phyloP scores from a whole-genome alignment of 345 rosid species.

The Heritiera littoralis region DNA sequence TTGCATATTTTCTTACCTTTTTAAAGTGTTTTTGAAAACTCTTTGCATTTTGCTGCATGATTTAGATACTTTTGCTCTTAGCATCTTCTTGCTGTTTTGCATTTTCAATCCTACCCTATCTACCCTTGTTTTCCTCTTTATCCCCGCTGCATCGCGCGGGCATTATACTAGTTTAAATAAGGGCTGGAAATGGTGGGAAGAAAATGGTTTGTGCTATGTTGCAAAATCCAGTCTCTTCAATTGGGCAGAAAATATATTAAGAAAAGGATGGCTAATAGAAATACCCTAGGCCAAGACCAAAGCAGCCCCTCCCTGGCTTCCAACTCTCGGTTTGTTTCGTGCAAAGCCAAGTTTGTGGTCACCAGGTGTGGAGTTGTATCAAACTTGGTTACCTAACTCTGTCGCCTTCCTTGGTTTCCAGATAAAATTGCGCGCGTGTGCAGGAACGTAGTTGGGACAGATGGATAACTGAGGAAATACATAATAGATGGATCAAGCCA shows the following conservation, averaged over 20 bases:
- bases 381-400: not conserved
- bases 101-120: no score
- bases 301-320: not conserved
- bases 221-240: not conserved
- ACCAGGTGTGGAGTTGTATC: not conserved
- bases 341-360: not conserved
- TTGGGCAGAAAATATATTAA: not conserved
- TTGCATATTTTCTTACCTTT: no score
- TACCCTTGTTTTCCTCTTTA: no score
- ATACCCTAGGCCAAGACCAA: not conserved
- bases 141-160: no score
- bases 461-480: not conserved
- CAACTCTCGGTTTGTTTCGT: not conserved
- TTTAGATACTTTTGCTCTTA: no score
- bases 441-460: no score
- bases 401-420: not conserved
- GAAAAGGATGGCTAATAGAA: conserved; percentile 8
- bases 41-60: no score
- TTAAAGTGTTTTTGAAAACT: no score
- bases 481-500: not conserved
- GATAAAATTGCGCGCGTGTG: not conserved
- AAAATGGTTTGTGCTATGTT: not conserved
- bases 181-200: no score
- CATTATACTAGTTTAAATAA: no score
- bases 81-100: no score